phyloP scores from a whole-genome alignment of 2,329 filamentous ascomycete species.

The Xylariaceae sp. region DNA sequence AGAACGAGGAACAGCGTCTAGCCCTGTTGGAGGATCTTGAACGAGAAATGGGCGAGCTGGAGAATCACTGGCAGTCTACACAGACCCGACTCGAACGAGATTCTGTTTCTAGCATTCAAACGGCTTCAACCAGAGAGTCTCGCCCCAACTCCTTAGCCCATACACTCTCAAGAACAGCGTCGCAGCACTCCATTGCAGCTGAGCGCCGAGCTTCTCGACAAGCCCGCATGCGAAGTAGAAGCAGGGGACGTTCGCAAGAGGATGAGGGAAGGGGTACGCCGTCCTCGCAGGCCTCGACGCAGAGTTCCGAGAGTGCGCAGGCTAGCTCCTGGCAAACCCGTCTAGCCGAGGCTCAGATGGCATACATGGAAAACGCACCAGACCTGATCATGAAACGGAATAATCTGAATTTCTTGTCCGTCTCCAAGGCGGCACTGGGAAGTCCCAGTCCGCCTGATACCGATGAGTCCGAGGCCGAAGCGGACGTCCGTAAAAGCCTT shows the following conservation, averaged over 20 bases:
- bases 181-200: slow-evolving; percentile 29
- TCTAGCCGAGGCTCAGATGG: slow-evolving; percentile 40
- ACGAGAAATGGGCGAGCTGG: slow-evolving; percentile 57
- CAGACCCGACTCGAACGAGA: slow-evolving; percentile 47
- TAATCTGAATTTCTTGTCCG: slow-evolving; percentile 34
- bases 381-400: slow-evolving; percentile 32
- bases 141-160: slow-evolving; percentile 25
- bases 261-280: slow-evolving; percentile 21
- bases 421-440: slow-evolving; percentile 37
- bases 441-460: slow-evolving; percentile 54
- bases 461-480: slow-evolving; percentile 40
- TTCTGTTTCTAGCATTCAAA: slow-evolving; percentile 44
- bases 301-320: slow-evolving; percentile 28
- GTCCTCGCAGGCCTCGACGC: slow-evolving; percentile 19
- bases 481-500: slow-evolving; percentile 16
- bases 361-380: slow-evolving; percentile 39
- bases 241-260: slow-evolving; percentile 20
- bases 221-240: slow-evolving; percentile 31
- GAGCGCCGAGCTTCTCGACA: slow-evolving; percentile 36
- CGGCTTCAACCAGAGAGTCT: slow-evolving; percentile 29
- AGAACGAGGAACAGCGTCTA: slow-evolving; percentile 38
- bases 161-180: slow-evolving; percentile 16
- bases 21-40: slow-evolving; percentile 56
- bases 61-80: slow-evolving; percentile 56
- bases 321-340: slow-evolving; percentile 40